Percentiles rank a stretch among this genome's conserved stretches.
Conservation (phyloP, 495 filamentous ascomycete species). For the Hypoxylon fragiforme region DNA sequence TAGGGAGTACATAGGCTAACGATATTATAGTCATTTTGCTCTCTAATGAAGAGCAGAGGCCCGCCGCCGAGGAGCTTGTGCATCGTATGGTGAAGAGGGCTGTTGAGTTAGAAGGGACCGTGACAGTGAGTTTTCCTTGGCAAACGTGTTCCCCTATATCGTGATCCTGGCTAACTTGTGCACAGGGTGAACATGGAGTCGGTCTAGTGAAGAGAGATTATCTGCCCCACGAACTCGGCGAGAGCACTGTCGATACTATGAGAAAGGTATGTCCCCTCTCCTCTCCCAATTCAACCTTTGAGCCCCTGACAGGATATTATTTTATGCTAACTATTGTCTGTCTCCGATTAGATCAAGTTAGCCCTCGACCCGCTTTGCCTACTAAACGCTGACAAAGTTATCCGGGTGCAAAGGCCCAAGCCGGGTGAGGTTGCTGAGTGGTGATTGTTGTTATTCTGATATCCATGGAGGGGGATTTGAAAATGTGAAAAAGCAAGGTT, state of each 20-base stretch:
- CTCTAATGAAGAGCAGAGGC: slow-evolving; percentile 68
- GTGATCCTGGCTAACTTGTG: background rate
- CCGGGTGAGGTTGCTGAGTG: slow-evolving; percentile 55
- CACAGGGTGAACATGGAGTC: slow-evolving; percentile 75
- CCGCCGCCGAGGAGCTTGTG: slow-evolving; percentile 68
- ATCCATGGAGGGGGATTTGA: background rate
- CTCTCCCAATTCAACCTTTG: no score
- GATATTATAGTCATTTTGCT: slow-evolving; percentile 62
- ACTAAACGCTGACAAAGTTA: slow-evolving; percentile 80
- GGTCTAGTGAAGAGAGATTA: slow-evolving; percentile 84
- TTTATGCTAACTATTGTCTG: slow-evolving; percentile 6
- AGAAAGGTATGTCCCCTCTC: slow-evolving; percentile 64
- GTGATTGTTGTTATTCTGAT: slow-evolving; percentile 39
- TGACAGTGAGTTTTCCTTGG: slow-evolving; percentile 54
- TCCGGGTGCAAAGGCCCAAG: slow-evolving; percentile 61
- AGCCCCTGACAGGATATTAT: background rate
- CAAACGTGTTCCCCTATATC: background rate
- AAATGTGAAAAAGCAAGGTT: no score
- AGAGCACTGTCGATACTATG: slow-evolving; percentile 76
- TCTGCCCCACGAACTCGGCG: slow-evolving; percentile 71
- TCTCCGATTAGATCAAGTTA: slow-evolving; percentile 58
- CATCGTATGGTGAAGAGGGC: slow-evolving; percentile 84
- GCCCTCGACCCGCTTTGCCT: slow-evolving; percentile 78
- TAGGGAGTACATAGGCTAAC: slow-evolving; percentile 19
- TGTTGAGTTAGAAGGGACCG: slow-evolving; percentile 80